Base-by-base conservation (phyloP, 805 yeast genomes). In the Yueomyces sp. region DNA sequence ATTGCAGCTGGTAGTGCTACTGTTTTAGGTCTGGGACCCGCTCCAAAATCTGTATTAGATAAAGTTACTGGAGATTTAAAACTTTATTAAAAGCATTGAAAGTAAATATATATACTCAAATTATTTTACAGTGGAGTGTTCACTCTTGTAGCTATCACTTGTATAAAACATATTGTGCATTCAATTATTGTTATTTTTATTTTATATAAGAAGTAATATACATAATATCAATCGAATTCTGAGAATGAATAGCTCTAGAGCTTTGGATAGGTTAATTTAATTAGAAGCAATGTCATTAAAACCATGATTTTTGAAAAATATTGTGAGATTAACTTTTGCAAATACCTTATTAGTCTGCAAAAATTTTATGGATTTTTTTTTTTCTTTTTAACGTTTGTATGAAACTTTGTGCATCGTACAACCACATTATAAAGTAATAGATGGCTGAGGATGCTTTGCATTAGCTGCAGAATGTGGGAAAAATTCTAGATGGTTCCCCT, bases 21-120 rank as follows among this genome's bases (percentile, higher is more conserved):
- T 0, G 97, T 92, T 1, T 65, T 92, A n/a, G 98, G 97, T 1
- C 60, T 92, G 29, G 99, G 99, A 0, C 99, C 99, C 1, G 97
- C 96, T 26, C 96, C 97, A 27, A 85, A 79, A 50, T 52, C 71
- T 0, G 77, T 81, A 0, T 62, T 90, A 47, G 96, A 92, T 59
- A 77, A 79, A 57, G 77, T 90, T 44, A 88, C 97, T 1, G 81
- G 85, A 12, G 79, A 72, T 28, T 68, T 90, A 53, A 85, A 81
- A 58, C 66, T 90, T 46, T 85, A 83, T 56, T 86, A 63, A 51
- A n/a, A 9, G 19, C 19, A 19, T 19, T 19, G 19, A 19, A 19
- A 19, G 19, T 19, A 19, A 19, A 19, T 19, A 19, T 19, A 19
- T 19, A 19, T 19, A 19, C 19, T 19, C 19, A 19, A 19, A 19